A percentile compares a stretch with the other conserved stretches of the same genome.
Evolutionary conservation across 2,329 filamentous ascomycete species (phyloP).

Genomic region (Botrytis pseudocinerea): DNA sequence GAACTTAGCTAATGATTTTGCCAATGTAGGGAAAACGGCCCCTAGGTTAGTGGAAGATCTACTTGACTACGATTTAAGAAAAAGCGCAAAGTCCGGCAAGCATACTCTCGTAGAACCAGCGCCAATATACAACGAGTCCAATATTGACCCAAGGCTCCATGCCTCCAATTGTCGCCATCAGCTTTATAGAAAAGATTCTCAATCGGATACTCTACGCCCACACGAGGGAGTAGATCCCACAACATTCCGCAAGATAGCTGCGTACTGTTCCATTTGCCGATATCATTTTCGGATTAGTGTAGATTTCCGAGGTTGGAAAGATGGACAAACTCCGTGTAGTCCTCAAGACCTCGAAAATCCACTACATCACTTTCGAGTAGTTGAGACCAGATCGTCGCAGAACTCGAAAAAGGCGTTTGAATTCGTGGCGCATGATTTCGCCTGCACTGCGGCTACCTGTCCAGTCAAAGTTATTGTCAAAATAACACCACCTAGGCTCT

Average conservation of each 20-base stretch:
- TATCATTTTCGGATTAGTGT: conserved; percentile 61
- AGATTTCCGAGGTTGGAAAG: conserved; percentile 49
- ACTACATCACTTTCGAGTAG: conserved; percentile 59
- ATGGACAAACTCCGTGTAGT: conserved; percentile 35
- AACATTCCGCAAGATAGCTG: conserved; percentile 56
- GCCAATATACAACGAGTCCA: conserved; percentile 48
- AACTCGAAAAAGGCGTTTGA: conserved; percentile 39
- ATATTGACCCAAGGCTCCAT: conserved; percentile 37
- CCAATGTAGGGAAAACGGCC: conserved; percentile 49
- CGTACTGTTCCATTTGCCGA: conserved; percentile 62
- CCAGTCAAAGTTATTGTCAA: conserved; percentile 53
- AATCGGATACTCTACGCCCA: conserved; percentile 49
- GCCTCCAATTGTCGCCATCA: conserved; percentile 56
- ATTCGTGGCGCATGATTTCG: conserved; percentile 52
- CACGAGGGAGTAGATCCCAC: conserved; percentile 44
- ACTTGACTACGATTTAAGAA: conserved; percentile 46
- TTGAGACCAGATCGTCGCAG: conserved; percentile 44
- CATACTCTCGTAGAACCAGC: conserved; percentile 57
- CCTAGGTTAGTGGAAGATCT: conserved; percentile 51
- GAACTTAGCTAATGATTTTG: conserved; percentile 11
- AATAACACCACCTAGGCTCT: conserved; percentile 54
- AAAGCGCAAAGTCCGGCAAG: conserved; percentile 42
- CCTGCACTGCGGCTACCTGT: conserved; percentile 60
- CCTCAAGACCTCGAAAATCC: conserved; percentile 49
- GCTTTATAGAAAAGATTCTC: conserved; percentile 56